Evolutionary conservation across 2,329 filamentous ascomycete genomes (phyloP).

Genomic region (Beauveria varroae): DNA sequence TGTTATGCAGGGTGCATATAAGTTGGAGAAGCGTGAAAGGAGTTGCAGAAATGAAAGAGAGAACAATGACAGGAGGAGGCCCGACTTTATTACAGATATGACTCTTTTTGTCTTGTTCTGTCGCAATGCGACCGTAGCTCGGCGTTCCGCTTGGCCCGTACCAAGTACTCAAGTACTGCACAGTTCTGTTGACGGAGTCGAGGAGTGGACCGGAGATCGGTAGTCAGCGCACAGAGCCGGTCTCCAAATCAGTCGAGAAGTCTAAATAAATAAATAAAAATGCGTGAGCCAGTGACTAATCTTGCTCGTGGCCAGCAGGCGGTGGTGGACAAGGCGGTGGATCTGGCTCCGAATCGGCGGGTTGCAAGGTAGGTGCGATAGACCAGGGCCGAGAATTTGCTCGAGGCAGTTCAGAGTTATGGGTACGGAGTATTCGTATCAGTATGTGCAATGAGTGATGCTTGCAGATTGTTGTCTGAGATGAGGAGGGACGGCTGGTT

Average conservation of each 20-base stretch:
- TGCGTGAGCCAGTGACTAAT: conserved; percentile 11
- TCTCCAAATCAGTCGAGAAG: conserved; percentile 5
- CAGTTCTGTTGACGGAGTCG: not conserved
- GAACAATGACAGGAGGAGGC: not conserved
- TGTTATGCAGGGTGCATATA: not conserved
- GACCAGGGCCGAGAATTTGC: not conserved
- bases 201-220: conserved; percentile 6
- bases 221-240: conserved; percentile 6
- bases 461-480: not conserved
- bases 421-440: not conserved
- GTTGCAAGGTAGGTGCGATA: not conserved
- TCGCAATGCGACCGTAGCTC: conserved; percentile 8
- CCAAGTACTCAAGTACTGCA: too few species aligned
- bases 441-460: not conserved
- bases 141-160: conserved; percentile 9
- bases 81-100: conserved; percentile 7
- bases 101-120: conserved; percentile 2
- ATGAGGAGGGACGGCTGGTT: not conserved
- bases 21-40: not conserved
- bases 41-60: not conserved
- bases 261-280: not conserved
- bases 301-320: not conserved
- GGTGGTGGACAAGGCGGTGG: not conserved
- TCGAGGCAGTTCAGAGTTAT: not conserved
- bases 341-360: conserved; percentile 12